A percentile compares a stretch with the other conserved stretches of the same genome.
Evolutionary conservation across 1,284 basidiomycete genomes (phyloP).

Genomic region (Erythrobasidium hasegawianum): DNA sequence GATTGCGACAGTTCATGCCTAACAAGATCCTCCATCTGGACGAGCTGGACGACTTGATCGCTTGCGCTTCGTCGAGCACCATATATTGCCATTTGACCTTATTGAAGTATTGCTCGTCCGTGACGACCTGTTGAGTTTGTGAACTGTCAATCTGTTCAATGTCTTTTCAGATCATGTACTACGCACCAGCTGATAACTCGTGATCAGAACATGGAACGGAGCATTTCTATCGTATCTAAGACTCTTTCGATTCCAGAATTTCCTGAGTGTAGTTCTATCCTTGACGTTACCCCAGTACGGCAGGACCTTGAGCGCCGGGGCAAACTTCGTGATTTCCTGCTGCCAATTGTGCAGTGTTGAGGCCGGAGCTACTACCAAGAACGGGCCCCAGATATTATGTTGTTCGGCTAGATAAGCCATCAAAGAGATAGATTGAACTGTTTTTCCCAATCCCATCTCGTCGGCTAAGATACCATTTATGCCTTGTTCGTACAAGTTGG

Average conservation of each 20-base stretch:
- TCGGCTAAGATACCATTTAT: constrained; percentile 98
- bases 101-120: constrained; percentile 98
- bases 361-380: constrained; percentile 97
- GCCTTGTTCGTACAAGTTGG: constrained; percentile 95
- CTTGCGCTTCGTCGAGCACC: constrained; percentile 96
- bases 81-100: constrained; percentile 99
- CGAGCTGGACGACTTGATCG: constrained; percentile 98
- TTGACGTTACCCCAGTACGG: constrained; percentile 99
- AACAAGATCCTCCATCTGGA: constrained; percentile 97
- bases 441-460: constrained; percentile 78
- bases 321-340: constrained; percentile 93
- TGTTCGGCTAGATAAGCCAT: constrained; percentile 94
- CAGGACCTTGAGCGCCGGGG: constrained; percentile 86
- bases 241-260: constrained; percentile 98
- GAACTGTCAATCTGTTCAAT: constrained; percentile 53
- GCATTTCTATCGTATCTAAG: constrained; percentile 93
- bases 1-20: constrained; percentile 93
- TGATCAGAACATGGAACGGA: constrained; percentile 94
- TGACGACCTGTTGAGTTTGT: constrained; percentile 59
- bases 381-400: constrained; percentile 99
- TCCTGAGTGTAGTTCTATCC: constrained; percentile 87
- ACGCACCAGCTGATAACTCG: constrained; percentile 89
- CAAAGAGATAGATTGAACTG: constrained; percentile 96
- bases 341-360: constrained; percentile 99
- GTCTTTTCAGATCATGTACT: neutral